Percentiles rank a stretch among this genome's conserved stretches.
Evolutionary conservation across 257 asterid species (phyloP).

Genomic region (Ajuga chamaepitys): DNA sequence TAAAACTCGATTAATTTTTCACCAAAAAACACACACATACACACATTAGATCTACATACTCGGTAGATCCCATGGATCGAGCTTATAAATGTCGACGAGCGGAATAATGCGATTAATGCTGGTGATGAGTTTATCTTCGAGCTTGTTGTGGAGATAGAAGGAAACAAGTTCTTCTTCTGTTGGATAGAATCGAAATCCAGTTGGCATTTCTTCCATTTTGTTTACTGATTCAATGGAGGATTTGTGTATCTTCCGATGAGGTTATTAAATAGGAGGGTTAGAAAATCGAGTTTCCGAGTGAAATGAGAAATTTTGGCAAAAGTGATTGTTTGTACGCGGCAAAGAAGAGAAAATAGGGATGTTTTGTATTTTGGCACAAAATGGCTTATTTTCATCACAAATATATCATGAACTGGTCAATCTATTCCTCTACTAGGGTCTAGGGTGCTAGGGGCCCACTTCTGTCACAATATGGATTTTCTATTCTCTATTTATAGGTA

Average conservation of each 20-base stretch:
- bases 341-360: slow-evolving; percentile 10
- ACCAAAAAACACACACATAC: too few species aligned
- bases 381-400: neutral
- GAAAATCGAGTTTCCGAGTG: slow-evolving; percentile 34
- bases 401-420: slow-evolving; percentile 25
- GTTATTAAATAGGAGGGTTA: neutral
- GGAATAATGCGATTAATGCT: slow-evolving; percentile 51
- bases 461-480: too few species aligned
- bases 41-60: slow-evolving; percentile 21
- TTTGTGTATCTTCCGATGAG: neutral
- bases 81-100: slow-evolving; percentile 39
- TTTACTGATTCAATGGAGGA: neutral
- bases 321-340: slow-evolving; percentile 14
- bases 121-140: slow-evolving; percentile 17
- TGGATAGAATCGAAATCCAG: slow-evolving; percentile 75
- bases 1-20: neutral
- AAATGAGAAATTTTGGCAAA: slow-evolving; percentile 25
- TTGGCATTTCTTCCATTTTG: slow-evolving; percentile 29
- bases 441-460: too few species aligned
- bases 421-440: neutral
- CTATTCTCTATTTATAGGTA: too few species aligned
- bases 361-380: neutral
- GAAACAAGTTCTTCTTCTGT: slow-evolving; percentile 77
- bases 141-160: slow-evolving; percentile 55
- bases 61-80: slow-evolving; percentile 73